Base-by-base conservation (phyloP, 345 rosid genomes). In the Populus davidiana region DNA sequence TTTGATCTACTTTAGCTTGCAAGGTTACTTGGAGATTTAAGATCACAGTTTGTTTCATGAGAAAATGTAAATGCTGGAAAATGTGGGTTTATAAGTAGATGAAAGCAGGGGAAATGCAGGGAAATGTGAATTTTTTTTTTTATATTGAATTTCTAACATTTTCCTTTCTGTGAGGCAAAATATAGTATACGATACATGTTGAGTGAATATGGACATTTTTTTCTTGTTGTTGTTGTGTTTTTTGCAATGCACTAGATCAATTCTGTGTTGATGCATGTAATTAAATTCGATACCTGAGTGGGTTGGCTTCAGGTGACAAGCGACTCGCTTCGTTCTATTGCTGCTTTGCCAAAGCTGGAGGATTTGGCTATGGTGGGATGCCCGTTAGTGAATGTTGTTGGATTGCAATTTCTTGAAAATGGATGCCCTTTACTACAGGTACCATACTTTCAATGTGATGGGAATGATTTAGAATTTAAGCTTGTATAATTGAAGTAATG, bases 401-500 rank as follows among this genome's bases (percentile, higher is more conserved):
- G 96, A 21, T 79, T 92, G 75, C 81, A 79, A 63, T 89, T 76
- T 80, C 88, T 93, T 21, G 89, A 85, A 79, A 68, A 77, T 67
- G 94, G 90, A 77, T 84, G 93, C 84, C 98, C 92, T 76, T 88
- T 77, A 35, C 78, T 95, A 36, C 81, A 84, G 96, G 99, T 95
- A 86, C 27, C 38, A 44, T 67, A 47, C 76, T 54, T 70, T 38
- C 4, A 36, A 83, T 38, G 29, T 27, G 29, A 21, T 39, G 38
- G 49, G 66, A 12, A 50, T 39, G 49, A 67, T 41, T 7, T 23
- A 6, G 38, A 35, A 14, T 20, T 59, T 6, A 44, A 17, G 63
- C 39, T 25, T 27, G 21, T 6, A 23, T 27, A 56, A 23, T 43
- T 49, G 44, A 12, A 54, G 41, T 25, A 25, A 43, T 70, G 41